A percentile compares a stretch with the other conserved stretches of the same genome.
Conservation (phyloP, 768 basidiomycete species). For the Boletus speciosus region DNA sequence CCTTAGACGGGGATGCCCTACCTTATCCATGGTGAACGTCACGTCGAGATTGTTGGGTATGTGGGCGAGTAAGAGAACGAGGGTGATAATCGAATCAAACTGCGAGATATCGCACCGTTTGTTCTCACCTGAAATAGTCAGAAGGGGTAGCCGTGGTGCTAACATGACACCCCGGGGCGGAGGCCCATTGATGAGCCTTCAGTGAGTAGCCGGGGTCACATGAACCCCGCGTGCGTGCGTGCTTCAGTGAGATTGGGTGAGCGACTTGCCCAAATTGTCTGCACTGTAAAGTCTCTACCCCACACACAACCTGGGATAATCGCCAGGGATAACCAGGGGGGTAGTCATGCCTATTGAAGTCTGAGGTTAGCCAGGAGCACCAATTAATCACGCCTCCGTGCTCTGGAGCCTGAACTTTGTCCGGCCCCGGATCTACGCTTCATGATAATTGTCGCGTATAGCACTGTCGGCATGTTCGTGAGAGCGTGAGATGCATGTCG, state of each 20-base stretch:
- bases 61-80: neutral
- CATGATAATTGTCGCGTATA: neutral
- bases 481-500: neutral
- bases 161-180: neutral
- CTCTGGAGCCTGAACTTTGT: neutral
- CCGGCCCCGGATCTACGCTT: too few species aligned
- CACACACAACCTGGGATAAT: neutral
- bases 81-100: neutral
- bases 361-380: neutral
- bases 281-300: neutral
- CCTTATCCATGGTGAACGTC: constrained; percentile 1
- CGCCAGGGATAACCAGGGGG: neutral
- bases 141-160: neutral
- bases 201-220: neutral
- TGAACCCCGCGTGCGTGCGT: neutral
- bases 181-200: neutral
- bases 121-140: neutral
- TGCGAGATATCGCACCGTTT: neutral
- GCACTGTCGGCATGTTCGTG: neutral
- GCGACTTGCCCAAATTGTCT: neutral
- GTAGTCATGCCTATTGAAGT: neutral
- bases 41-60: neutral
- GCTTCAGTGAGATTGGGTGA: neutral
- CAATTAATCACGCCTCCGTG: neutral
- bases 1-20: constrained; percentile 9